Evolutionary conservation across 2,329 filamentous ascomycete genomes (phyloP), one percentile per base, ranked within the genome.

Genomic region (Sarocladium strictum): DNA sequence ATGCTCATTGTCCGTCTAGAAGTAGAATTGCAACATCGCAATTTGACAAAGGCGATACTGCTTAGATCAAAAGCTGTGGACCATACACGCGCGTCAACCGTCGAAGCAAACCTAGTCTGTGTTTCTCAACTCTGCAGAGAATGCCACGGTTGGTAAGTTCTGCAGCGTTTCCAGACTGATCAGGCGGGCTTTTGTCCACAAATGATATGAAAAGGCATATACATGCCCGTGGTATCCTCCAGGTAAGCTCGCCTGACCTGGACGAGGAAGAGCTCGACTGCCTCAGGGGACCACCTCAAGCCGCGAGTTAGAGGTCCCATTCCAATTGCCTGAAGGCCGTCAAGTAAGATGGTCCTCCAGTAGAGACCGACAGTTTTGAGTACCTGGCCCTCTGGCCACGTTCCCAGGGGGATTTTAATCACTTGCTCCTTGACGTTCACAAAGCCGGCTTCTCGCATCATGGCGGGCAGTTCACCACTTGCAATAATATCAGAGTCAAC

Each of bases 381-480:
- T 12, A 67, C 71, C 19, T 69, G 63, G 52, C 80, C 73, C 51
- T 66, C 71, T 0, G 76, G 68, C 78, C 78, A 81, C 0, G 66
- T 63, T 14, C 74, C 76, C 6, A 76, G 69, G 0, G 78, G 77
- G 9, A 79, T 65, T 60, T 77, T 74, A 58, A 70, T 67, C 7
- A 67, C 64, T 17, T 64, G 61, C 27, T 71, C 68, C 3, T 62
- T 61, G 2, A 77, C 63, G 53, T 76, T 70, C 17, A 68, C 61
- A 45, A 73, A 77, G 0, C 75, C 75, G 1, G 70, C 70, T 3
- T 63, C 61, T 7, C 63, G 63, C n/a, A 63, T 60, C 21, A 67
- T 59, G 27, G 64, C 62, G 3, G 61, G 58, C 55, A 68, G 63
- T 26, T 15, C 32, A 9, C 32, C 32, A 33, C 32, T 33, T 15